These are phyloP conservation scores for Apostasia shenzhenica DNA, from an alignment of 106 monocot genomes.

Conservation along the genomic window DNA sequence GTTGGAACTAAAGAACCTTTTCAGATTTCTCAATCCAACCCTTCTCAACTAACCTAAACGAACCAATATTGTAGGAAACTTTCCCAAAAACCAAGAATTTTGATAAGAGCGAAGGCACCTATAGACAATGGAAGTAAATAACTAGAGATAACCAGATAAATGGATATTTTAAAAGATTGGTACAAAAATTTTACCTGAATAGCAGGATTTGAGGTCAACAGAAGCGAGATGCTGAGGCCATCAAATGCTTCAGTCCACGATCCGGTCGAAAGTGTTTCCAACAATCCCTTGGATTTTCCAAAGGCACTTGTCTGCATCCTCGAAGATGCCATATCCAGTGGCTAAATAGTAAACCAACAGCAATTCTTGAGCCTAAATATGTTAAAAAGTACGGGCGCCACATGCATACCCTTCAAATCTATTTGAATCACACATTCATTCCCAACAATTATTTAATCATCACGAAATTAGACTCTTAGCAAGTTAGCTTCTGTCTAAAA, in stretches of 20 bases:
- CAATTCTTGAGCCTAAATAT: not conserved
- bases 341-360: constrained; percentile 39
- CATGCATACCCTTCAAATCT: no score
- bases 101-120: not conserved
- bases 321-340: constrained; percentile 93
- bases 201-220: constrained; percentile 87
- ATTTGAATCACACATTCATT: no score
- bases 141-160: no score
- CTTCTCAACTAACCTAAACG: no score
- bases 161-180: not conserved
- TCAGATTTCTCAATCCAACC: no score
- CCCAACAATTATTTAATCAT: no score
- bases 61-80: no score
- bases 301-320: constrained; percentile 99
- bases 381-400: no score
- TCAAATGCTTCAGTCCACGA: constrained; percentile 82
- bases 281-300: constrained; percentile 83
- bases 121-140: not conserved
- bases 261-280: constrained; percentile 67
- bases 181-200: constrained; percentile 57
- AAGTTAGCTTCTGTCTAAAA: no score
- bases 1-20: no score
- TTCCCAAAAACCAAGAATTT: no score
- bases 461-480: no score
- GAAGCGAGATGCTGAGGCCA: constrained; percentile 84